Base-by-base conservation (phyloP, 164 flowering plant genomes). In the Chimonanthus salicifolius region DNA sequence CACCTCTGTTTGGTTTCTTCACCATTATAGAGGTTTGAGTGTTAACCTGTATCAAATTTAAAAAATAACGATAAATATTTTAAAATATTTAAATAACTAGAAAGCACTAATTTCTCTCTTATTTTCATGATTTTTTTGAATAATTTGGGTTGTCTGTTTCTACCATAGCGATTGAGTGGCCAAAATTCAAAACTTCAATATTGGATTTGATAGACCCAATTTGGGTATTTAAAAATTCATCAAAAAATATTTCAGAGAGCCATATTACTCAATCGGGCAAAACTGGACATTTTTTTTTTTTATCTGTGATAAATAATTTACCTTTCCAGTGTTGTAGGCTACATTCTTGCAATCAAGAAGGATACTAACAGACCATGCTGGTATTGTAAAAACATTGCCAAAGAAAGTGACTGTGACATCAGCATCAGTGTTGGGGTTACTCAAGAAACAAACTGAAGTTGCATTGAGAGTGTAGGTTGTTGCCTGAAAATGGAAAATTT, bases 321-420 rank as follows among this genome's bases (percentile, higher is more conserved):
- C 92, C 90, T 84, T 86, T 1, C 94, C 94, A 6, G 90, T 88
- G 80, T 91, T 91, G 75, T 80, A 90, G 2, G 50, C 83, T 67
- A 70, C 90, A 2, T 62, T 80, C 6, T 81, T 76, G 71, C 98
- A 91, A 63, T 87, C 90, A 2, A 83, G 84, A 48, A 88, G 83
- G 64, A 91, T 82, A 67, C 83, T 89, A 63, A 88, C 97, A 45
- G 97, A 93, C 97, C 97, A 93, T 33, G 94, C 94, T 1, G 94
- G 98, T 11, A 93, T 71, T 0, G 44, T 49, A 70, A 78, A 84
- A 0, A 76, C 16, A 11, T 45, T 74, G 5, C 85, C 89, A 63
- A 72, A 68, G 58, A 74, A 85, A 0, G 60, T 73, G 13, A 88
- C 62, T 0, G 71, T 3, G 16, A n/a, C 83, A 81, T 87, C 92